Conservation (phyloP, 257 asterid genomes). For the Nicotiana attenuata region DNA sequence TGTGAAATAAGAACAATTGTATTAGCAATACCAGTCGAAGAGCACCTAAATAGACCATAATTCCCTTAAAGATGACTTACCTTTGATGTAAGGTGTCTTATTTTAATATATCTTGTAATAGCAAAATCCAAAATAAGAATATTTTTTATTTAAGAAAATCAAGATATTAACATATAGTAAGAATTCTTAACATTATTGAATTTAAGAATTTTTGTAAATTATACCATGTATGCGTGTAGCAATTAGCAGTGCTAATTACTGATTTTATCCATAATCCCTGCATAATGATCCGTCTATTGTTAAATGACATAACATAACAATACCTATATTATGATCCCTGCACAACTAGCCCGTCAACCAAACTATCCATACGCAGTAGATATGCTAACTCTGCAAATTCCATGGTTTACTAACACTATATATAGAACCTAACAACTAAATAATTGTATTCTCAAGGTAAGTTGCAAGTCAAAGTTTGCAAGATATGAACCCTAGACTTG, state of each 20-base stretch:
- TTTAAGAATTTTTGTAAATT: neutral
- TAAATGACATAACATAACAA: neutral
- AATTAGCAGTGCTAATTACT: neutral
- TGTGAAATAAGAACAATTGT: neutral
- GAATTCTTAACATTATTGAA: neutral
- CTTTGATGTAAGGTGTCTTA: neutral
- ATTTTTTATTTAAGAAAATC: neutral
- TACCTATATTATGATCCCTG: neutral
- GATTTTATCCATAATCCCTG: neutral
- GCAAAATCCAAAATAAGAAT: neutral
- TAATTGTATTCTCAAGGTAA: neutral
- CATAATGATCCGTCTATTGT: neutral
- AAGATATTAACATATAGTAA: neutral
- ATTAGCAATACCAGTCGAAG: neutral
- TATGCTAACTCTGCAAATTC: neutral
- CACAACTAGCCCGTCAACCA: neutral
- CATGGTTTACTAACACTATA: neutral
- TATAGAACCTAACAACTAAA: neutral
- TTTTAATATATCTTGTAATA: neutral
- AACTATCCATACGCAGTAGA: neutral
- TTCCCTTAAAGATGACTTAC: neutral
- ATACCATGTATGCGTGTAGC: neutral
- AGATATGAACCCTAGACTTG: neutral
- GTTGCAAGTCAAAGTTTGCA: neutral
- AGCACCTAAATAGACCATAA: neutral